Evolutionary conservation across 345 rosid genomes (phyloP).

Genomic region (Camelina neglecta): DNA sequence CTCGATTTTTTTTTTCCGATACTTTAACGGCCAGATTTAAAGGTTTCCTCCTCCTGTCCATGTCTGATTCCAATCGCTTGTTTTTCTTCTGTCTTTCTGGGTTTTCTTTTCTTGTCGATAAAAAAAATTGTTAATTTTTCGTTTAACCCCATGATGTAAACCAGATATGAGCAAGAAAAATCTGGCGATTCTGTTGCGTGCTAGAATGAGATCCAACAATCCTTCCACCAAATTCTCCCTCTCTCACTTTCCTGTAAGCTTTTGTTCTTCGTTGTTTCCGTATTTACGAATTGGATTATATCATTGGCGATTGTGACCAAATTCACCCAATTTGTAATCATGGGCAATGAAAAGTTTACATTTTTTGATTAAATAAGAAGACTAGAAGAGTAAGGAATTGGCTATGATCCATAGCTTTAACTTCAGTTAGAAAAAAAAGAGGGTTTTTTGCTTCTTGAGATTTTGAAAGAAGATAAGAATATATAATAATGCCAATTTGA

Average conservation of each 20-base stretch:
- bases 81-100: too few relatives aligned
- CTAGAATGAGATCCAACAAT: slow-evolving; percentile 67
- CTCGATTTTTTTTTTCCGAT: slow-evolving; percentile 10
- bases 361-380: neutral
- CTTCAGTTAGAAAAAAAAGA: neutral
- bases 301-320: neutral
- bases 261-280: neutral
- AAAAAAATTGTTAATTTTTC: neutral
- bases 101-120: neutral
- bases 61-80: neutral
- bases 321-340: slow-evolving; percentile 1
- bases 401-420: neutral
- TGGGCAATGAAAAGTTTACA: neutral
- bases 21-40: slow-evolving; percentile 31
- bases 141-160: slow-evolving; percentile 3
- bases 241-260: slow-evolving; percentile 61
- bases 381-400: neutral
- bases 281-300: neutral
- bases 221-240: slow-evolving; percentile 49
- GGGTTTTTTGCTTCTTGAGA: neutral
- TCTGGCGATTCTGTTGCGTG: slow-evolving; percentile 69
- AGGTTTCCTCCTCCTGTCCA: slow-evolving; percentile 23
- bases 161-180: slow-evolving; percentile 76
- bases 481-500: slow-evolving; percentile 11
- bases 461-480: slow-evolving; percentile 1